Percentiles rank a stretch among this genome's conserved stretches.
phyloP scores from a whole-genome alignment of 1,284 basidiomycete species.

The Pyrrhoderma lamaoense region DNA sequence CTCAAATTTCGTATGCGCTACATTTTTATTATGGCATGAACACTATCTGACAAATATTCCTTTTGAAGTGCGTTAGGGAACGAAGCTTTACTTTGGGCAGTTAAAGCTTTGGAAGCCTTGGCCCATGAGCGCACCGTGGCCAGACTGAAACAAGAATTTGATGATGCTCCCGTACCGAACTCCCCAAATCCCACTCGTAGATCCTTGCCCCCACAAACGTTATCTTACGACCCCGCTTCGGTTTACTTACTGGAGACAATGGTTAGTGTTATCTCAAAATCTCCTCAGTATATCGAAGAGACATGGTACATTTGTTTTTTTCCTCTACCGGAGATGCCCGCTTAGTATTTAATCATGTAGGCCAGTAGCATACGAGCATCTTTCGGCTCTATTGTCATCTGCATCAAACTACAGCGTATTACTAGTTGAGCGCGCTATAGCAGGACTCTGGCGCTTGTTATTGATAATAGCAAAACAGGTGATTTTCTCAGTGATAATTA shows the following conservation, averaged over 20 bases:
- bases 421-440: slow-evolving; percentile 92
- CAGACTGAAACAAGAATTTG: slow-evolving; percentile 58
- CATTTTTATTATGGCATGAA: not conserved
- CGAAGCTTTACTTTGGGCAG: slow-evolving; percentile 74
- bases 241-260: slow-evolving; percentile 93
- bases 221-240: slow-evolving; percentile 91
- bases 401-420: slow-evolving; percentile 82
- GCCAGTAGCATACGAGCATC: slow-evolving; percentile 89
- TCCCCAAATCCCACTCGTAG: slow-evolving; percentile 31
- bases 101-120: slow-evolving; percentile 83
- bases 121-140: slow-evolving; percentile 83
- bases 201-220: slow-evolving; percentile 31
- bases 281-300: slow-evolving; percentile 73
- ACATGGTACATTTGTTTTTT: slow-evolving; percentile 56
- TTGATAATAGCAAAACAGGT: slow-evolving; percentile 74
- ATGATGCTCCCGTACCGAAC: slow-evolving; percentile 38
- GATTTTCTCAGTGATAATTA: slow-evolving; percentile 22
- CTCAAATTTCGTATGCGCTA: slow-evolving; percentile 82
- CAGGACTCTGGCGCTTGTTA: slow-evolving; percentile 79
- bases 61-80: slow-evolving; percentile 59
- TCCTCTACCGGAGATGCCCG: not conserved
- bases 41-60: slow-evolving; percentile 17
- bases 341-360: slow-evolving; percentile 32
- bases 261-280: slow-evolving; percentile 78
- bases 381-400: slow-evolving; percentile 73